Conservation (phyloP, 23 red algal species). For the Cyanidioschyzon merolae region DNA sequence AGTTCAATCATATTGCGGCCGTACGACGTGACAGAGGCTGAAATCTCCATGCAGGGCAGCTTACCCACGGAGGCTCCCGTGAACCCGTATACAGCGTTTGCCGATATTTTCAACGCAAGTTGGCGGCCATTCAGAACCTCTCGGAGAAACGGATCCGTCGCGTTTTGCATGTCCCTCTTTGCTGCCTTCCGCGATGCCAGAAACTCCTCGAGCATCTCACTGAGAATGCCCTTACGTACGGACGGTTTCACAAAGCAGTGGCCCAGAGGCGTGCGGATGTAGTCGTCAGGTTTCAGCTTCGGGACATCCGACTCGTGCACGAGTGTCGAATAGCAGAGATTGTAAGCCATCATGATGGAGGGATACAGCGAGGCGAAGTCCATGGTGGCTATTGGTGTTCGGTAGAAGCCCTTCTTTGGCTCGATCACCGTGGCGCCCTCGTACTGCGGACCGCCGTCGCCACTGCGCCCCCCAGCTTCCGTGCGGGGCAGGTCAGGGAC, state of each 20-base stretch:
- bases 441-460: slow-evolving; percentile 51
- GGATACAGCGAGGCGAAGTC: slow-evolving; percentile 98
- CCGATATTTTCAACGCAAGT: slow-evolving; percentile 94
- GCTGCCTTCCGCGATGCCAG: slow-evolving; percentile 76
- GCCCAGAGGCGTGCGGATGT: slow-evolving; percentile 45
- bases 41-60: slow-evolving; percentile 98
- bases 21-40: slow-evolving; percentile 81
- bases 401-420: slow-evolving; percentile 52
- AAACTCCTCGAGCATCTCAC: slow-evolving; percentile 83
- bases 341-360: slow-evolving; percentile 98
- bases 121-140: slow-evolving; percentile 89
- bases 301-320: slow-evolving; percentile 29
- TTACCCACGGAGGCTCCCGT: slow-evolving; percentile 91
- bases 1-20: slow-evolving; percentile 94
- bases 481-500: slow-evolving; percentile 58
- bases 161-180: slow-evolving; percentile 69
- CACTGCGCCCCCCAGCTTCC: slow-evolving; percentile 15
- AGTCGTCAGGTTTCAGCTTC: slow-evolving; percentile 46
- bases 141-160: slow-evolving; percentile 69
- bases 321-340: slow-evolving; percentile 84
- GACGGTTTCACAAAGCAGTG: slow-evolving; percentile 56
- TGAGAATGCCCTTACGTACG: slow-evolving; percentile 67
- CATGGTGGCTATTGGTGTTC: slow-evolving; percentile 65
- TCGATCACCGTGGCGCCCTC: slow-evolving; percentile 99
- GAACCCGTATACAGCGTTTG: slow-evolving; percentile 99